Evolutionary conservation across 2,329 filamentous ascomycete species (phyloP), one percentile per base, ranked within the genome.

Genomic region (Hymenoscyphus linearis): DNA sequence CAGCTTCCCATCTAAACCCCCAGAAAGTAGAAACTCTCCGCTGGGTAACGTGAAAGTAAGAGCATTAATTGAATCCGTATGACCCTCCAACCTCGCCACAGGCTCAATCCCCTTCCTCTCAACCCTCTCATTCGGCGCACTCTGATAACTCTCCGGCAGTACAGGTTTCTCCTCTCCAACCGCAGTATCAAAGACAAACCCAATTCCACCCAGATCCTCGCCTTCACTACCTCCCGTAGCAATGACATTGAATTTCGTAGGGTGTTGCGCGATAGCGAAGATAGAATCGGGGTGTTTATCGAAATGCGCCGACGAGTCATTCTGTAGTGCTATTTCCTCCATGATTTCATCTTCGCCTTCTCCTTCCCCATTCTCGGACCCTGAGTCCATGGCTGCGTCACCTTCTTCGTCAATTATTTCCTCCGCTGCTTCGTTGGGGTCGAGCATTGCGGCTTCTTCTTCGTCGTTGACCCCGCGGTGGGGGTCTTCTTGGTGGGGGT

Each of bases 261-360:
- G 95, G 74, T 99, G 95, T 74, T 96, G 91, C 18, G 93, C 91
- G 74, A 99, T 95, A 76, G 90, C 86, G 79, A 97, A 99, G 71
- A 99, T 89, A 63, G 89, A 93, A 81, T 97, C 92, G 69, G 86
- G 89, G 79, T 97, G 91, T 37, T 78, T 76, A 79, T 98, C 95
- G 72, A 98, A 97, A 79, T 96, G 93, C 63, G 91, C 93, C 67
- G 88, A 81, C 67, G 91, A 96, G 80, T 99, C 93, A 80, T 98
- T 99, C 65, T 95, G 85, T 6, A 98, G 81, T 50, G 85, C 78
- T 50, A 97, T 85, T 74, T 95, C 91, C 74, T 88, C 78, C 61
- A 79, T 72, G 57, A 80, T 75, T 68, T 87, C 82, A 31, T 79
- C 77, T 18, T 79, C 77, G 58, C 83, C 81, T 22, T 79, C 77